Base-by-base conservation (phyloP, 176 grass and related monocot species). In the Secale cereale region DNA sequence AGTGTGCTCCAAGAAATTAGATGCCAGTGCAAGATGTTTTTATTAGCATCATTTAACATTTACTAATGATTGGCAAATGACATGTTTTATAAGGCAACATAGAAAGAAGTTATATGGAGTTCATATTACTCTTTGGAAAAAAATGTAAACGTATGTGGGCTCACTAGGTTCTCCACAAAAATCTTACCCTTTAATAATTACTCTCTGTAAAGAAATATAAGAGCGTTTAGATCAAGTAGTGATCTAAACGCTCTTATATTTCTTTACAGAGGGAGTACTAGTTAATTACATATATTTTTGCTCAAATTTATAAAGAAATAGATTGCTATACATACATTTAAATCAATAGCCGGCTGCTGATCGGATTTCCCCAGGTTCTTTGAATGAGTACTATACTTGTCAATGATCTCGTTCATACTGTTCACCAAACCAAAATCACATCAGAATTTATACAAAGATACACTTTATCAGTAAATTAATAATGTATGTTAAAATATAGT, bases 391-490 rank as follows among this genome's bases (percentile, higher is more conserved):
- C 56, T 85, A 20, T 92, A 92, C 88, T 92, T 97, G 79, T 92
- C 90, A 71, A 97, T 74, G 81, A 92, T 87, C 43, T 85, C 86
- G 25, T 94, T 91, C 92, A 94, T 92, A 71, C 94, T 97, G 79
- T 76, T 57, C 54, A 81, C 8, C 33, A 87, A 85, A 94, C 59
- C 3, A 82, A 83, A 83, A 62, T 4, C 65, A 74, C 70, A 84
- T 41, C 65, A 76, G 22, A 79, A 83, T 80, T 68, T 45, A 14
- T 17, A 7, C 22, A 41, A 80, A 61, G 11, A 33, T 36, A 84
- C 3, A 78, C 19, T 15, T 63, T 57, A 12, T 15, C 25, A 25
- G 1, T n/a, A 65, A 71, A 59, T 36, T 39, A 65, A 65, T 46
- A 16, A 82, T 79, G 0, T 70, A 25, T 54, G 8, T 36, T 67